Evolutionary conservation across 805 yeast genomes (phyloP), one percentile per base, ranked within the genome.

Genomic region (Lachancea sp.): DNA sequence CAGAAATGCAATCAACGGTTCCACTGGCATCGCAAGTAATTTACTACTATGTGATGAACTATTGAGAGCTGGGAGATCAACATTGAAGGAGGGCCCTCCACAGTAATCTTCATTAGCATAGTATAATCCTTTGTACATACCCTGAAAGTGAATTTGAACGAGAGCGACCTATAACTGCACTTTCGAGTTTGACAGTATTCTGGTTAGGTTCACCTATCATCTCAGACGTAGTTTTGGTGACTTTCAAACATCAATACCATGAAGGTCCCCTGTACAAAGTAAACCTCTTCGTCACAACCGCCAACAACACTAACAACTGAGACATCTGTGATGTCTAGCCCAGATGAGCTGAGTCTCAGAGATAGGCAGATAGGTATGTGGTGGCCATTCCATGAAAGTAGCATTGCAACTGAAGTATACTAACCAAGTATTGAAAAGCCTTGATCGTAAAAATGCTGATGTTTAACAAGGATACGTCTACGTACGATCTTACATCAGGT

Each of bases 61-160:
- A 50, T 74, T 92, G 58, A 88, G 90, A 68, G 99, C 99, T 2
- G 99, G 99, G 36, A 78, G 95, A 54, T 86, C 96, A 11, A 84
- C 96, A 8, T 71, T 88, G 68, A 87, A 89, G 65, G 78, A 79
- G 50, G 77, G 76, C 32, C 60, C 57, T 22, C 65, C 55, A 34
- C 53, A 54, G 40, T 54, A 45, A 43, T 36, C 8, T 15, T 39
- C 30, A 13, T 28, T 30, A 36, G 39, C 39, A 36, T 29, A 16
- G 33, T 20, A 22, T 29, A 36, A 29, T n/a, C 12, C 13, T 25
- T 29, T 36, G 39, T 36, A 36, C 33, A 36, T 36, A 35, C 26
- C 30, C 20, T 9, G 26, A 15, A 15, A 28, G 33, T 18, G 17
- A 13, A 15, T 33, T 12, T 11, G 25, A 11, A 11, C 25, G 11